These are phyloP conservation scores for Urostyla sp. DNA, from an alignment of 73 alveolate genomes.

Conservation along the genomic window DNA sequence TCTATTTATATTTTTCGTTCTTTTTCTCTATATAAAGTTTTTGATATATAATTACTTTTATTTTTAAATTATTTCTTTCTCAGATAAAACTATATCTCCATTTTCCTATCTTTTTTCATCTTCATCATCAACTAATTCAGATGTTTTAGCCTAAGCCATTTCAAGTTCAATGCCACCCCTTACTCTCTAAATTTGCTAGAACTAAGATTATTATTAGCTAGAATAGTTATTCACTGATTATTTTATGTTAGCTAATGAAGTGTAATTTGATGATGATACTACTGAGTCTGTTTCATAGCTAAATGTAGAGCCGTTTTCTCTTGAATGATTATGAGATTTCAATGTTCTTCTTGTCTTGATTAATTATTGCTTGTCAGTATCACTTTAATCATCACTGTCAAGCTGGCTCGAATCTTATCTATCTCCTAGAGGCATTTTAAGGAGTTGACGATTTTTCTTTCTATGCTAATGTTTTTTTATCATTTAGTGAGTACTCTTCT, in stretches of 20 bases:
- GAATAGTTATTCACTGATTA: background rate
- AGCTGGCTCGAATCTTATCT: background rate
- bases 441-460: constrained; percentile 38
- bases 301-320: background rate
- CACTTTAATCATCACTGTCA: constrained; percentile 26
- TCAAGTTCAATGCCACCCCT: constrained; percentile 49
- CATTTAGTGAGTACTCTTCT: constrained; percentile 43
- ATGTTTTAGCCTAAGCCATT: constrained; percentile 34
- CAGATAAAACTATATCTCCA: constrained; percentile 1
- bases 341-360: background rate
- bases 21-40: no score
- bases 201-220: background rate
- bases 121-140: constrained; percentile 47
- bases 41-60: no score
- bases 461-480: constrained; percentile 50
- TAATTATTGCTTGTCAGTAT: background rate
- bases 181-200: background rate
- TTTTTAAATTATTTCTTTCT: constrained; percentile 3
- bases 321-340: constrained; percentile 1
- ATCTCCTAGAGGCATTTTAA: constrained; percentile 36
- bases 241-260: constrained; percentile 17
- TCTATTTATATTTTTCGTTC: constrained; percentile 2
- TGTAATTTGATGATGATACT: constrained; percentile 22
- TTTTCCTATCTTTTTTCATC: constrained; percentile 13
- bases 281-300: constrained; percentile 23